Evolutionary conservation across 176 grass and related monocot genomes (phyloP).

Genomic region (Zea mays): DNA sequence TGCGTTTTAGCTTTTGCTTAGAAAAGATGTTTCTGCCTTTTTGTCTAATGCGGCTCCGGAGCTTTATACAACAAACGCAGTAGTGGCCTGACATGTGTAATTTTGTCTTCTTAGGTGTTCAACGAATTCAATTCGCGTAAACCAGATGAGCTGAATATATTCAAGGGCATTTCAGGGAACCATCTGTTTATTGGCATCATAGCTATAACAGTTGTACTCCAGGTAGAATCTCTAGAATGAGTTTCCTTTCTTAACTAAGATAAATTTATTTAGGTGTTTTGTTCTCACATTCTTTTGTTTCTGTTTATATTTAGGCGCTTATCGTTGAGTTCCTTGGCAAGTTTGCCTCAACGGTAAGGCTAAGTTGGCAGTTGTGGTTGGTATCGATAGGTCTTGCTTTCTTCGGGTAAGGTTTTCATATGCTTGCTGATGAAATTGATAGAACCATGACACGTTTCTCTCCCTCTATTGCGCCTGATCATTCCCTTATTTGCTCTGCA

Average conservation of each 20-base stretch:
- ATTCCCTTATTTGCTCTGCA: conserved; percentile 38
- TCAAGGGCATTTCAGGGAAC: conserved; percentile 67
- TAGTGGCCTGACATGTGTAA: background rate
- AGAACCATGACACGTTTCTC: background rate
- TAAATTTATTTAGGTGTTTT: conserved; percentile 9
- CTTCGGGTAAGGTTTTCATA: conserved; percentile 46
- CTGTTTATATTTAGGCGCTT: conserved; percentile 48
- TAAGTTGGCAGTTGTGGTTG: conserved; percentile 91
- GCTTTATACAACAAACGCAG: background rate
- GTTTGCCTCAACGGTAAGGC: conserved; percentile 65
- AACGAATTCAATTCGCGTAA: conserved; percentile 92
- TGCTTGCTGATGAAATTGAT: background rate
- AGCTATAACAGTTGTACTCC: conserved; percentile 63
- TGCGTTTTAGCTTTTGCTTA: background rate
- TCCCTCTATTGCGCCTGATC: background rate
- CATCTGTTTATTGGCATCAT: conserved; percentile 72
- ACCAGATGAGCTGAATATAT: conserved; percentile 83
- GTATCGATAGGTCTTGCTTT: conserved; percentile 63
- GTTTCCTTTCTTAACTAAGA: background rate
- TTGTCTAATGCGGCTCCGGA: background rate
- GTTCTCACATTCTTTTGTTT: background rate
- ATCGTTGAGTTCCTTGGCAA: conserved; percentile 96
- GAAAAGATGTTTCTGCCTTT: conserved; percentile 23
- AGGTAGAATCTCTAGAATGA: conserved; percentile 45
- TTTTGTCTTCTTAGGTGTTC: conserved; percentile 55